Conservation (phyloP, 1,139 yeast genomes). For the Kodamaea arcana region DNA sequence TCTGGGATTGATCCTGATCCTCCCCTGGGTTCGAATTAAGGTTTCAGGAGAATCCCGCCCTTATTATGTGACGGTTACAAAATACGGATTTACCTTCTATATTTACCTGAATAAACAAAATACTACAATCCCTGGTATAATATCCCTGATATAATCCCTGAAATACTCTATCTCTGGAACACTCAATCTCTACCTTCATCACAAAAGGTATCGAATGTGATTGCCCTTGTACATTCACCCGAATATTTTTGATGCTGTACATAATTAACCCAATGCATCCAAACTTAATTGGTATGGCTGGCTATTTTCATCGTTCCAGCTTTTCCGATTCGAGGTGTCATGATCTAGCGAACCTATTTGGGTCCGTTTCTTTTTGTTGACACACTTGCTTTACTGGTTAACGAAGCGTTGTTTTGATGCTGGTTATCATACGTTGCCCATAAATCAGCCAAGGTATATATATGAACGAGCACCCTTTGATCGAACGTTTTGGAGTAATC, state of each 20-base stretch:
- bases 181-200: neutral
- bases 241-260: neutral
- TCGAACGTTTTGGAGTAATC: too few relatives aligned
- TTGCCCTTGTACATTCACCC: neutral
- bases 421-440: too few relatives aligned
- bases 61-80: too few relatives aligned
- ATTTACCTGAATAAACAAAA: too few relatives aligned
- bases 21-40: too few relatives aligned
- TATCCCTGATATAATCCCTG: too few relatives aligned
- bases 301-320: neutral
- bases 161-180: too few relatives aligned
- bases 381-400: neutral
- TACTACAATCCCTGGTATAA: too few relatives aligned
- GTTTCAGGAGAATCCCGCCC: too few relatives aligned
- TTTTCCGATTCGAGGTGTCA: slow-evolving; percentile 1
- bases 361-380: neutral
- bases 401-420: neutral
- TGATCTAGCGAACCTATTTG: neutral
- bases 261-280: neutral
- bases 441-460: slow-evolving; percentile 4
- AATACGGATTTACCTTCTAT: too few relatives aligned
- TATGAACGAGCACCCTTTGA: too few relatives aligned
- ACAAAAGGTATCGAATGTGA: neutral
- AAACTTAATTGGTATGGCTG: neutral
- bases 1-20: too few relatives aligned